Percentiles rank a stretch among this genome's conserved stretches.
Conservation (phyloP, 2,329 filamentous ascomycete genomes). For the Diaporthe citriasiana region DNA sequence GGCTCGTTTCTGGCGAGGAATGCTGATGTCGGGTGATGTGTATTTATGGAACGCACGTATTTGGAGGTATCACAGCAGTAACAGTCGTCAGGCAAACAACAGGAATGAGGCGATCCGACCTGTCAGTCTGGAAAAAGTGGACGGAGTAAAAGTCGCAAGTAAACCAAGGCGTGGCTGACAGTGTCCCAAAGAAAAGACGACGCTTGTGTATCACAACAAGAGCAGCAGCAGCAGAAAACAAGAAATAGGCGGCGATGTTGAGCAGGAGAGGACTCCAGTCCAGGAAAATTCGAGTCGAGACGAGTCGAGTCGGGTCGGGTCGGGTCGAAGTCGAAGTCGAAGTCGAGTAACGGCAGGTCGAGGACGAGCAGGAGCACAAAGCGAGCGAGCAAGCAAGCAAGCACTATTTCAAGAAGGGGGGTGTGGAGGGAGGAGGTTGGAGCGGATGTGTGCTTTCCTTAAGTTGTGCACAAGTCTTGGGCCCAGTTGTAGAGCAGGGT, state of each 20-base stretch:
- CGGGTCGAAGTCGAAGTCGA: neutral
- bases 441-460: slow-evolving; percentile 24
- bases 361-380: slow-evolving; percentile 9
- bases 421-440: slow-evolving; percentile 12
- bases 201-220: slow-evolving; percentile 20
- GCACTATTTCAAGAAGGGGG: slow-evolving; percentile 29
- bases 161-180: slow-evolving; percentile 5
- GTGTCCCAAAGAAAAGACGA: neutral
- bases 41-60: neutral
- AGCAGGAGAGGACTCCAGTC: neutral
- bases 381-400: slow-evolving; percentile 5
- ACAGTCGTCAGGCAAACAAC: neutral
- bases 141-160: neutral
- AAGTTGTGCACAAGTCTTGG: slow-evolving; percentile 28
- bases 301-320: neutral
- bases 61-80: neutral
- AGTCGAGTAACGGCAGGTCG: slow-evolving; percentile 5
- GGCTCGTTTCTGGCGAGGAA: neutral
- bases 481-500: neutral
- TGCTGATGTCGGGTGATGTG: neutral
- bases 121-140: neutral
- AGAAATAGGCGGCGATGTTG: slow-evolving; percentile 3
- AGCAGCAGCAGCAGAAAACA: neutral
- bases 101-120: neutral
- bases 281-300: neutral